These are phyloP conservation scores for Arthonia radiata DNA, from an alignment of 495 filamentous ascomycete species.

Conservation along the genomic window DNA sequence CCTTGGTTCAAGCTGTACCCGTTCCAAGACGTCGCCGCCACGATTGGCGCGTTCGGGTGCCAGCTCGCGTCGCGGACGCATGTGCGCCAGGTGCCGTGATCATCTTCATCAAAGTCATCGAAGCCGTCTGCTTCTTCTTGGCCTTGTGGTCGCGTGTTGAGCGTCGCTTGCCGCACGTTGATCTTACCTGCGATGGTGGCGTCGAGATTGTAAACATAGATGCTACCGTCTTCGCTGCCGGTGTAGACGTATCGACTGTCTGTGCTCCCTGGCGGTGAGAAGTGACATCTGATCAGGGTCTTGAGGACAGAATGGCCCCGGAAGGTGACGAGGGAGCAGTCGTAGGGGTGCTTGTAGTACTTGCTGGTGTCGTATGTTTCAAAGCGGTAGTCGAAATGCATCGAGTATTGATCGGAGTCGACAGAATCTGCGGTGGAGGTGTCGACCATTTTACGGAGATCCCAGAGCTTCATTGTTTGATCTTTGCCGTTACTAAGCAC, in stretches of 20 bases:
- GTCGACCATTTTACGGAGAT: constrained; percentile 61
- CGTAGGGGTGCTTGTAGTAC: constrained; percentile 55
- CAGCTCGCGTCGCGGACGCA: constrained; percentile 84
- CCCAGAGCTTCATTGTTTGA: constrained; percentile 95
- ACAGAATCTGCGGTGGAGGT: constrained; percentile 33
- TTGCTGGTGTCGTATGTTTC: constrained; percentile 38
- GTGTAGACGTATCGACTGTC: constrained; percentile 83
- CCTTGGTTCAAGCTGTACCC: constrained; percentile 42
- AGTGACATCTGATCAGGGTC: constrained; percentile 86
- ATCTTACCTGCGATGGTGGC: constrained; percentile 63
- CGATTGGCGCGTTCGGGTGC: constrained; percentile 73
- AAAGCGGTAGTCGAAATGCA: constrained; percentile 70
- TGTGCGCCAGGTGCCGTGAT: constrained; percentile 36
- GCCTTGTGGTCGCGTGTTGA: constrained; percentile 29
- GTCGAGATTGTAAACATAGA: constrained; percentile 86
- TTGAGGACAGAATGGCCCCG: constrained; percentile 67
- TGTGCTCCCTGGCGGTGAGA: constrained; percentile 71
- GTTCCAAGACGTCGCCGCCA: constrained; percentile 77
- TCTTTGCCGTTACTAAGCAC: constrained; percentile 88
- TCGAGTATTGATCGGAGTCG: constrained; percentile 28
- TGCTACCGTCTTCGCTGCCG: constrained; percentile 65
- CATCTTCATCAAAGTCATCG: constrained; percentile 6
- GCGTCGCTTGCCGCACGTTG: constrained; percentile 46
- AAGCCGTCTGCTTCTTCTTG: constrained; percentile 12
- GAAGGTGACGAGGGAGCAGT: constrained; percentile 85